Evolutionary conservation across 2,329 filamentous ascomycete genomes (phyloP).

Genomic region (Fusarium secorum): DNA sequence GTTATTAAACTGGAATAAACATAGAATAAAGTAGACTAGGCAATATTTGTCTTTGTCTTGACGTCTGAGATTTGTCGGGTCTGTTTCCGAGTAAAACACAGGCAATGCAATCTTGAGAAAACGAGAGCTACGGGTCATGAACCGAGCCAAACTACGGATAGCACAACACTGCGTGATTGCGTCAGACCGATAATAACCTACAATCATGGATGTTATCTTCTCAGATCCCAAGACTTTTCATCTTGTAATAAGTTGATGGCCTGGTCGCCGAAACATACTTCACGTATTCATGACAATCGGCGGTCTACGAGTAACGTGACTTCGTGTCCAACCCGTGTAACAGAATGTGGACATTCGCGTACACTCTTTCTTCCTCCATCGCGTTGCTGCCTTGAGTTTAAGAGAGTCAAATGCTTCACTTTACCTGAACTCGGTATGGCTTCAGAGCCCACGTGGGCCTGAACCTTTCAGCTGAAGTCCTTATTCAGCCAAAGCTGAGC

Average conservation of each 20-base stretch:
- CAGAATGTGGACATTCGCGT: neutral
- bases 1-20: neutral
- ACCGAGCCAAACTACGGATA: neutral
- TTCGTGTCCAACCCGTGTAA: conserved; percentile 16
- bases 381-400: neutral
- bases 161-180: neutral
- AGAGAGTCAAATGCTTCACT: neutral
- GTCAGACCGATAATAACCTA: neutral
- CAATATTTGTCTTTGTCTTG: neutral
- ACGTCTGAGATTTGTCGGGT: neutral
- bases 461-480: neutral
- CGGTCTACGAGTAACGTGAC: conserved; percentile 1
- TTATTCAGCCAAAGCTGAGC: neutral
- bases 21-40: neutral
- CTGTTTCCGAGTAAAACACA: neutral
- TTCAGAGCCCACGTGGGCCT: neutral
- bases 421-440: neutral
- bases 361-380: neutral
- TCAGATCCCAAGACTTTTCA: neutral
- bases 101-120: neutral
- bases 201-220: neutral
- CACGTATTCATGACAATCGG: neutral
- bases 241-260: neutral
- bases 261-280: neutral
- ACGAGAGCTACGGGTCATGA: neutral